Base-by-base conservation (phyloP, 2,329 filamentous ascomycete species). In the Xylariaceae sp. region DNA sequence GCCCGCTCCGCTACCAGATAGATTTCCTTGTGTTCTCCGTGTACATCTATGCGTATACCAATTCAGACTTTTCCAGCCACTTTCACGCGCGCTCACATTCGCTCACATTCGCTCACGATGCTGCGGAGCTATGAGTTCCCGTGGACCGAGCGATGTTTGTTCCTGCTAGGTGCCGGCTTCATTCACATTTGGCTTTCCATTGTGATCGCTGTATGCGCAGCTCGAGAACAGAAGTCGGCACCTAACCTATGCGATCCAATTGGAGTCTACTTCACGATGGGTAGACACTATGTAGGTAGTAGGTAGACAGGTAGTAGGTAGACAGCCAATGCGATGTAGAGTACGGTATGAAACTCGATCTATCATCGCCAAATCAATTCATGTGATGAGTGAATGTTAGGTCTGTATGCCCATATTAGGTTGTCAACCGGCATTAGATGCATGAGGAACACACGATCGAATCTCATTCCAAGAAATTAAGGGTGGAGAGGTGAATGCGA, bases 11-110 rank as follows among this genome's bases (percentile, higher is more conserved):
- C 64, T 62, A 65, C 63, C 69, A 56, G 62, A 62, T 70, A 71
- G 68, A 71, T 70, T 71, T 72, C 64, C 61, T 70, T 69, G 62
- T 57, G 65, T 67, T 69, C 63, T 59, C 65, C 62, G 55, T 71
- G 68, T 71, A 71, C 68, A 72, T 70, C 65, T 70, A 69, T 68
- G 68, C 66, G 65, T 64, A 72, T 71, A 73, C 64, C 62, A 64
- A 67, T 70, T 66, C 58, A 68, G 63, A 62, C 65, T 64, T 62
- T 30, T 57, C 52, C 37, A 39, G 59, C 42, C 39, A 47, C 34
- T 47, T 51, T 53, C 48, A 30, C 23, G 34, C 50, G 49, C 13
- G 50, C 44, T 10, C 35, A 45, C n/a, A 6, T 45, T 44, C 9
- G 52, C 49, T 39, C 17, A 39, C 10, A 39, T 8, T 10, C 9